Evolutionary conservation across 225 moss, liverwort and hornwort species (phyloP).

Genomic region (Pseudoscleropodium purum): DNA sequence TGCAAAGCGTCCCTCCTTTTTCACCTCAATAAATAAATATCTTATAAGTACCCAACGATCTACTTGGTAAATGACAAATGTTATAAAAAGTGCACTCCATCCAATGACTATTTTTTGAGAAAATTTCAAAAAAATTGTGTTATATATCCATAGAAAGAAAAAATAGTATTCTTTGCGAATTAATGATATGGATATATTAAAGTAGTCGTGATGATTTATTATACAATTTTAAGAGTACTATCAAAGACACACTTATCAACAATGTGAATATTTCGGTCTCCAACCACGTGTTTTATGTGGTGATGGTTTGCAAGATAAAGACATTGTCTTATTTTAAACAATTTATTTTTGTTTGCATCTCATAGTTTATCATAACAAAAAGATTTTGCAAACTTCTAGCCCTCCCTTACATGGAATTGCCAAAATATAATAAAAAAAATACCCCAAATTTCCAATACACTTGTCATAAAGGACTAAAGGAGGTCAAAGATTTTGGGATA

Average conservation of each 20-base stretch:
- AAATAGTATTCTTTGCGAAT: not conserved
- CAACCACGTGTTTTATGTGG: accelerated
- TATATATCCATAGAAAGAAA: not conserved
- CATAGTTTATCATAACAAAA: not conserved
- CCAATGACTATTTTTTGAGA: not conserved
- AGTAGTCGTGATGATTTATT: not conserved
- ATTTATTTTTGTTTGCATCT: not conserved
- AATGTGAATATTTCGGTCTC: not conserved
- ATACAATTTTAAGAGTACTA: not conserved
- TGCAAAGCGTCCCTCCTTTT: accelerated
- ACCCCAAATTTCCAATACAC: too few species aligned
- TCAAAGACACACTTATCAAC: accelerated
- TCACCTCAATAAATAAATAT: not conserved
- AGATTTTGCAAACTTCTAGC: not conserved
- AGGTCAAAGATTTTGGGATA: too few species aligned
- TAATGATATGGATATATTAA: not conserved
- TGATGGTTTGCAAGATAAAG: not conserved
- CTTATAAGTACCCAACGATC: not conserved
- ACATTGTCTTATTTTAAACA: not conserved
- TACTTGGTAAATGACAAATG: not conserved
- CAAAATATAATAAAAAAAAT: not conserved
- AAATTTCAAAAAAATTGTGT: not conserved
- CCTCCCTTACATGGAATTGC: not conserved
- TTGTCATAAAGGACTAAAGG: too few species aligned
- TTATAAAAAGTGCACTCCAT: too few species aligned